Evolutionary conservation across 2,329 filamentous ascomycete genomes (phyloP).

Genomic region (Chaetomiaceae sp.): DNA sequence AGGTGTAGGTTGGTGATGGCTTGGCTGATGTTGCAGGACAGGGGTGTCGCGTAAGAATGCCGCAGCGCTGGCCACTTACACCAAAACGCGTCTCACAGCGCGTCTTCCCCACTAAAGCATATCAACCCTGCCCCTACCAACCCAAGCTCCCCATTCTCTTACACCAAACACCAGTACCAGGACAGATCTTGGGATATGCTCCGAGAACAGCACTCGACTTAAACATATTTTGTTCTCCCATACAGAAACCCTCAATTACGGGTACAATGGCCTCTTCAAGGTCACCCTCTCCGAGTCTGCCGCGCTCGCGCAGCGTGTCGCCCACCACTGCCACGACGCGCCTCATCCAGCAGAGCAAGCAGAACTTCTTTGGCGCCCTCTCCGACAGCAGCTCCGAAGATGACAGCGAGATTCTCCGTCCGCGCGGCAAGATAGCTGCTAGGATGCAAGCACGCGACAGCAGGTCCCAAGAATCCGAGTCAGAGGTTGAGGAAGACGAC

Average conservation of each 20-base stretch:
- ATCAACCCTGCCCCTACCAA: slow-evolving; percentile 14
- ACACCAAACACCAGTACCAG: background rate
- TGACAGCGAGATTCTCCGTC: slow-evolving; percentile 48
- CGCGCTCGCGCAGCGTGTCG: slow-evolving; percentile 18
- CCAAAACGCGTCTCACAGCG: slow-evolving; percentile 19
- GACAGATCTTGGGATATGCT: slow-evolving; percentile 1
- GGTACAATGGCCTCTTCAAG: slow-evolving; percentile 46
- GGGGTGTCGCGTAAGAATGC: slow-evolving; percentile 13
- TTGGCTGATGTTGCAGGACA: background rate
- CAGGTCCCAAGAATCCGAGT: slow-evolving; percentile 25
- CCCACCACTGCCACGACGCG: slow-evolving; percentile 16
- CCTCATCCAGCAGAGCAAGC: slow-evolving; percentile 2
- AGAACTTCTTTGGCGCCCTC: slow-evolving; percentile 18
- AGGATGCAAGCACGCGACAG: slow-evolving; percentile 48
- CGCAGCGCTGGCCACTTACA: slow-evolving; percentile 14
- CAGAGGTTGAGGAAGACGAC: slow-evolving; percentile 20
- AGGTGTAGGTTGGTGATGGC: background rate
- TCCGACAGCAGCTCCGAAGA: slow-evolving; percentile 28
- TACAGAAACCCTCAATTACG: slow-evolving; percentile 2
- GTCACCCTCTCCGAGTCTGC: slow-evolving; percentile 32
- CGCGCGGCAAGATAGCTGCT: slow-evolving; percentile 61
- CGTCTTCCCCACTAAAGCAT: slow-evolving; percentile 22
- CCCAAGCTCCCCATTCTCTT: slow-evolving; percentile 10
- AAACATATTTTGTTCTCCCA: slow-evolving; percentile 2
- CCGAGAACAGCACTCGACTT: slow-evolving; percentile 1